A percentile compares a stretch with the other conserved stretches of the same genome.
Conservation (phyloP, 1,139 yeast species). For the Debaryomycetaceae sp. region DNA sequence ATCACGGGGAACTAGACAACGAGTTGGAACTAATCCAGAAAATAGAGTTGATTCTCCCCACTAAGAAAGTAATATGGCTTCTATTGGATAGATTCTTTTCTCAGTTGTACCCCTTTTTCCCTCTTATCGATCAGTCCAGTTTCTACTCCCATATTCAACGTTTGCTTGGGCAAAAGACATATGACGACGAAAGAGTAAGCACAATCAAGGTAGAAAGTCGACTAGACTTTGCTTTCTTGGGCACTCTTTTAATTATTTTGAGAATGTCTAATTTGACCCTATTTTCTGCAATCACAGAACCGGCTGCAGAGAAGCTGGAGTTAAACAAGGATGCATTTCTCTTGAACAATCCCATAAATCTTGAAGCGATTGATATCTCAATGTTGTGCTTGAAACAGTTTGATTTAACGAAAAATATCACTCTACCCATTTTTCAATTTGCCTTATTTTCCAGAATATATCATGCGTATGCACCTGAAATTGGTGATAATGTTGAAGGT, state of each 20-base stretch:
- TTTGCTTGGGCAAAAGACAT: constrained; percentile 17
- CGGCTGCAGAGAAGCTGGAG: constrained; percentile 13
- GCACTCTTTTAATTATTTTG: constrained; percentile 21
- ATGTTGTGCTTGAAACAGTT: constrained; percentile 37
- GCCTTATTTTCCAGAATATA: constrained; percentile 37
- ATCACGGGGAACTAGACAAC: constrained; percentile 19
- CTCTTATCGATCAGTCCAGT: constrained; percentile 8
- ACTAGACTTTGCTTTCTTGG: constrained; percentile 23
- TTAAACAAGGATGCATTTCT: constrained; percentile 22
- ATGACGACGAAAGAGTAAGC: constrained; percentile 10
- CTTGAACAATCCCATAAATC: constrained; percentile 27
- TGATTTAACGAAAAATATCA: constrained; percentile 33
- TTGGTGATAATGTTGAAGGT: constrained; percentile 48
- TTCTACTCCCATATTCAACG: constrained; percentile 7
- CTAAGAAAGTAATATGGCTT: constrained; percentile 7
- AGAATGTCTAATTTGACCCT: constrained; percentile 22
- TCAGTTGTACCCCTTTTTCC: constrained; percentile 9
- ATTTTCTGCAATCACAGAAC: constrained; percentile 19
- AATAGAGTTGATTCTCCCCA: constrained; percentile 23
- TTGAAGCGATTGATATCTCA: constrained; percentile 33
- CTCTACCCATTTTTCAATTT: constrained; percentile 50
- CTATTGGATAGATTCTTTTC: constrained; percentile 8
- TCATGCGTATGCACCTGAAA: constrained; percentile 46
- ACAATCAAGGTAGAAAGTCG: constrained; percentile 16
- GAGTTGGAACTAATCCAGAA: constrained; percentile 25